These are phyloP conservation scores for Pseudocercospora pini-densiflorae DNA, from an alignment of 2,329 filamentous ascomycete genomes.

Conservation along the genomic window DNA sequence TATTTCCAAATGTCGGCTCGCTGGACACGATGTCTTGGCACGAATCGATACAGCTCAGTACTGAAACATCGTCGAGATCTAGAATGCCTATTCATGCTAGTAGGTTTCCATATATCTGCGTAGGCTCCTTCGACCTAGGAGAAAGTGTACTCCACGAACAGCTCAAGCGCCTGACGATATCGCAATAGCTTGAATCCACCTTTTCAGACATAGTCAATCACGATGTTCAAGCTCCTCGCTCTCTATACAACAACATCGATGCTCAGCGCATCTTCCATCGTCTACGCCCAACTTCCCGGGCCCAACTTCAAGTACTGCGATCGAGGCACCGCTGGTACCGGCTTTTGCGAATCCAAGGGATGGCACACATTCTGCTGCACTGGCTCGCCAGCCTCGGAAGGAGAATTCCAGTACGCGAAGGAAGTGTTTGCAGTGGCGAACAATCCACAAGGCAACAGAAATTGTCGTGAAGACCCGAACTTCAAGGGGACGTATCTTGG, in stretches of 20 bases:
- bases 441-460: constrained; percentile 8
- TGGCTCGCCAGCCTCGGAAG: background rate
- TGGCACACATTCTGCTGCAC: constrained; percentile 15
- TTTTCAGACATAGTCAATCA: too few relatives aligned
- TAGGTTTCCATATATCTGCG: background rate
- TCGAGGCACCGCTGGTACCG: constrained; percentile 5
- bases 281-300: constrained; percentile 9
- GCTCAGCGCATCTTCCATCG: background rate
- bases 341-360: constrained; percentile 3
- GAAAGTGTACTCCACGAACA: too few relatives aligned
- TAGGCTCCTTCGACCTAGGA: too few relatives aligned
- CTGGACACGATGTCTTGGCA: too few relatives aligned
- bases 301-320: constrained; percentile 6
- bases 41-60: background rate
- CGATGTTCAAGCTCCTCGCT: background rate
- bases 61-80: background rate
- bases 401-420: constrained; percentile 13
- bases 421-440: constrained; percentile 5
- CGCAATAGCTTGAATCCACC: too few relatives aligned
- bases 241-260: background rate
- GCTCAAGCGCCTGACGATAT: too few relatives aligned
- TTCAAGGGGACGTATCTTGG: constrained; percentile 11
- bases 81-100: background rate
- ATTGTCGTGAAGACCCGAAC: constrained; percentile 9
- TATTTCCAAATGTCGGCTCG: too few relatives aligned